These are phyloP conservation scores for Keithomyces neogunnii DNA, from an alignment of 2,329 filamentous ascomycete genomes.

Conservation along the genomic window DNA sequence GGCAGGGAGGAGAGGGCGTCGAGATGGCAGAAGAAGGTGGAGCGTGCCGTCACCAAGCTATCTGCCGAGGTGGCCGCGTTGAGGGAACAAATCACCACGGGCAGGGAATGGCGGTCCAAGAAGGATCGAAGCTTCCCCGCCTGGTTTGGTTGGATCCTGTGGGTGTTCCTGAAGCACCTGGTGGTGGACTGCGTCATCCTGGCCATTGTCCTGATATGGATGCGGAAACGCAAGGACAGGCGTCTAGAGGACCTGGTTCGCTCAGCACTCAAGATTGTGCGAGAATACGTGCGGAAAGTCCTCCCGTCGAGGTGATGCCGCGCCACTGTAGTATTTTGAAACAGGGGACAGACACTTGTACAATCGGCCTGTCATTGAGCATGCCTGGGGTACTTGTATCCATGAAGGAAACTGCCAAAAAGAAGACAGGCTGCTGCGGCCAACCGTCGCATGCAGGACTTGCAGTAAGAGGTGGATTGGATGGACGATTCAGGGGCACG, in stretches of 20 bases:
- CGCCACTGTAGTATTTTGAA: background rate
- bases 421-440: too few species aligned
- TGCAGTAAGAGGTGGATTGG: too few species aligned
- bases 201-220: slow-evolving; percentile 58
- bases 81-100: slow-evolving; percentile 78
- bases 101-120: slow-evolving; percentile 61
- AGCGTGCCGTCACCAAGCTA: slow-evolving; percentile 78
- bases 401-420: too few species aligned
- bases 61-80: slow-evolving; percentile 88
- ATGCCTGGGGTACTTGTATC: too few species aligned
- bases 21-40: slow-evolving; percentile 75
- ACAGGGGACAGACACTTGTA: background rate
- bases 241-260: slow-evolving; percentile 67
- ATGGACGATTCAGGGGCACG: too few species aligned
- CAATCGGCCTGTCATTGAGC: too few species aligned
- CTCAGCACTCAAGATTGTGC: slow-evolving; percentile 46
- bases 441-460: too few species aligned
- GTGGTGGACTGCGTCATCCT: slow-evolving; percentile 62
- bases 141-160: slow-evolving; percentile 65
- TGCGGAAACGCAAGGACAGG: slow-evolving; percentile 62
- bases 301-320: slow-evolving; percentile 45
- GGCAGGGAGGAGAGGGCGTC: slow-evolving; percentile 31
- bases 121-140: slow-evolving; percentile 56
- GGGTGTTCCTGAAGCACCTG: slow-evolving; percentile 64
- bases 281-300: slow-evolving; percentile 52